Base-by-base conservation (phyloP, 2,329 filamentous ascomycete genomes). In the Cytospora piceae region DNA sequence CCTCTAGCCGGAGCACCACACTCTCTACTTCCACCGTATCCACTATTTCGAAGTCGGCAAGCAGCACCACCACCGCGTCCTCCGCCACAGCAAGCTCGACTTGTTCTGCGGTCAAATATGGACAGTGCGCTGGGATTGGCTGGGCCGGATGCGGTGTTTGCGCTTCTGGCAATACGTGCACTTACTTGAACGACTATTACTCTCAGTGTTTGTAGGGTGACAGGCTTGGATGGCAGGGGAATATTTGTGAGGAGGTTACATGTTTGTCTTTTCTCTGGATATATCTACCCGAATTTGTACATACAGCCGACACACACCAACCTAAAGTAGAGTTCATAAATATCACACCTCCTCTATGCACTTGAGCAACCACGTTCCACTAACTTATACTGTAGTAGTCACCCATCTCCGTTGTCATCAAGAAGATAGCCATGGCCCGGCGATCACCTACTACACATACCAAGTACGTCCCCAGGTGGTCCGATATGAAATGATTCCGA, bases 171-270 rank as follows among this genome's bases (percentile, higher is more conserved):
- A 62, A 56, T 22, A 66, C 58, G n/a, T 67, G 66, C 49, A 66
- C 58, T 1, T 62, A 61, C 29, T 54, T 42, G 8, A 67, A 67
- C 39, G 58, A 61, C 27, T 67, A 66, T 15, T 67, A 67, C n/a
- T 67, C 62, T 37, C 63, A 66, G 58, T 65, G 58, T 20, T 27
- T 66, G 51, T 66, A 60, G 32, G 15, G 11, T 6, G 6, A 15
- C 4, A 12, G 55, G 61, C 20, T 27, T 27, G 4, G 11, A 24
- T 22, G 31, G 27, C 1, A 8, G 22, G 55, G 22, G 2, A 3
- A 29, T 29, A 31, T 6, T 17, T 14, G 5, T 0, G 0, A 49
- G 46, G 46, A 24, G n/a, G n/a, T 4, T 22, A n/a, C 8, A 24
- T 49, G 4, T 4, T 14, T 20, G 17, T 17, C 39, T 51, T 32